Conservation (phyloP, 441 rosid species). For the Croton setiger region DNA sequence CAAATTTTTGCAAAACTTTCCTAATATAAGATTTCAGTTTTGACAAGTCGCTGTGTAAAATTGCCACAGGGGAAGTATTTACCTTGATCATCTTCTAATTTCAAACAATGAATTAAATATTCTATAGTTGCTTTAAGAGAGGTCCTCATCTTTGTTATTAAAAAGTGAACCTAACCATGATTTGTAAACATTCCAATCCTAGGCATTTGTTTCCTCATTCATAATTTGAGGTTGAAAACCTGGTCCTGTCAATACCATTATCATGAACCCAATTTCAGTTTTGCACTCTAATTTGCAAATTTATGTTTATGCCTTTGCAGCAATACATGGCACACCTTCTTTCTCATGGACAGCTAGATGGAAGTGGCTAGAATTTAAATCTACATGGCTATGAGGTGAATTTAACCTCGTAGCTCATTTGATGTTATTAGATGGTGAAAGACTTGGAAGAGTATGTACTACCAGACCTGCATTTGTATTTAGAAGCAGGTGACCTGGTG, state of each 20-base stretch:
- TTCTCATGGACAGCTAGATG: slow-evolving; percentile 79
- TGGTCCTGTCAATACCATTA: background rate
- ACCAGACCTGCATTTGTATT: background rate
- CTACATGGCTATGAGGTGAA: slow-evolving; percentile 4
- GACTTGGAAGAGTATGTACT: background rate
- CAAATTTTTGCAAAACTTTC: background rate
- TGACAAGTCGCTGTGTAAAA: background rate
- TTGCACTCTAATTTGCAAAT: background rate
- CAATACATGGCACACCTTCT: slow-evolving; percentile 89
- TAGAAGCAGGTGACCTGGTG: background rate
- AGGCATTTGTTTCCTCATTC: slow-evolving; percentile 4
- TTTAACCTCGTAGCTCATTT: background rate
- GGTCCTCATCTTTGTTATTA: background rate
- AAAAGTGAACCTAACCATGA: no score
- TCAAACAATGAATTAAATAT: background rate
- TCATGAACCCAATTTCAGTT: background rate
- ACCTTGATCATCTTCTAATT: background rate
- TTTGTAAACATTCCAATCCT: background rate
- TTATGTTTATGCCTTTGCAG: slow-evolving; percentile 43
- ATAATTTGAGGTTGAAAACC: background rate
- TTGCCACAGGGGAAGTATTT: background rate
- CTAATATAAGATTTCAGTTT: background rate
- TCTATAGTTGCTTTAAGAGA: background rate
- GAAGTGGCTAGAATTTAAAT: slow-evolving; percentile 46
- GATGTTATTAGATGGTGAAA: background rate